These are phyloP conservation scores for Mycena polygramma DNA, from an alignment of 768 basidiomycete genomes.

Conservation along the genomic window DNA sequence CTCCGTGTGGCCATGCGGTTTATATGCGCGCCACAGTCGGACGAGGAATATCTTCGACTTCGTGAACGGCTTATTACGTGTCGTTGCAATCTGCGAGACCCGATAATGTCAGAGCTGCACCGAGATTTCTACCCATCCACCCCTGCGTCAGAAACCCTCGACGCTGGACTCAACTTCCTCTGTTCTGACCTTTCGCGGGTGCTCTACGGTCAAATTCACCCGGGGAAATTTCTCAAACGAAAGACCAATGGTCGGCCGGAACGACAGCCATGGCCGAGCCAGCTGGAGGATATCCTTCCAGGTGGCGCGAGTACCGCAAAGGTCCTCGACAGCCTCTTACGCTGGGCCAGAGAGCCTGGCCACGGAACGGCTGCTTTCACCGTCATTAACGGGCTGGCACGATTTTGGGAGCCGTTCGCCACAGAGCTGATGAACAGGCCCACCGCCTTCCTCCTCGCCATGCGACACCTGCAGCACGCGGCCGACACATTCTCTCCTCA, in stretches of 20 bases:
- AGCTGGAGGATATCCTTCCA: background rate
- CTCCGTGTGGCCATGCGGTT: background rate
- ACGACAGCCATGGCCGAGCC: conserved; percentile 1
- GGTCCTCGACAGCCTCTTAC: background rate
- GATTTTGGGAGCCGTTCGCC: too few species aligned
- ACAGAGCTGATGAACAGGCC: background rate
- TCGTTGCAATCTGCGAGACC: background rate
- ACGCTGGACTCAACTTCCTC: too few species aligned
- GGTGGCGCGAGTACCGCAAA: background rate
- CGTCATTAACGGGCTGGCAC: background rate
- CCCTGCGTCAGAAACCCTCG: too few species aligned
- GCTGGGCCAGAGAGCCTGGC: conserved; percentile 10
- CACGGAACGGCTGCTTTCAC: background rate
- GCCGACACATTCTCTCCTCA: background rate
- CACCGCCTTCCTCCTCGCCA: background rate
- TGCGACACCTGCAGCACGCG: background rate
- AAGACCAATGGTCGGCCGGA: background rate
- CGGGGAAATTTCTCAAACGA: conserved; percentile 1
- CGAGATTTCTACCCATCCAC: too few species aligned
- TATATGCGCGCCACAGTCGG: background rate
- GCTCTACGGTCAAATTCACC: too few species aligned
- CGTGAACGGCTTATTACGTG: background rate
- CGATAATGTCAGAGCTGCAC: too few species aligned
- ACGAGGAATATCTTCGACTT: background rate
- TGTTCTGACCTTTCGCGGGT: too few species aligned